These are phyloP conservation scores for Polyporus arcularius DNA, from an alignment of 768 basidiomycete genomes.

Conservation along the genomic window DNA sequence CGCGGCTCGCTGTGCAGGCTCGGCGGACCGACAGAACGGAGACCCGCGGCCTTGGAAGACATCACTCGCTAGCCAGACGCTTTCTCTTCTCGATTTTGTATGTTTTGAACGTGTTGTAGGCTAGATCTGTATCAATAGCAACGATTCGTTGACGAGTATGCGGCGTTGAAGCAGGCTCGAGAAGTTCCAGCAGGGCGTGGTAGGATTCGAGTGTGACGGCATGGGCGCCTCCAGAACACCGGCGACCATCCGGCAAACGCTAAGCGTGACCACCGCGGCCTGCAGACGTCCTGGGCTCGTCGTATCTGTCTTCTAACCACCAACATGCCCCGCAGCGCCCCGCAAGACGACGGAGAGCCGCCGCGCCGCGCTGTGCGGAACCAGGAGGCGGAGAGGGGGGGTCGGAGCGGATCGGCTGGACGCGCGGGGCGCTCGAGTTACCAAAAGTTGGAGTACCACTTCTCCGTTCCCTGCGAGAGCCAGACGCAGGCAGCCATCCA, in stretches of 20 bases:
- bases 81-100: no score
- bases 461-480: slow-evolving; percentile 19
- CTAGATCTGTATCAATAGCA: no score
- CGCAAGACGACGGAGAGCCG: not conserved
- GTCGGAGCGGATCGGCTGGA: slow-evolving; percentile 13
- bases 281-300: not conserved
- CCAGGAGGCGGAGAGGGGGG: no score
- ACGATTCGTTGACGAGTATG: no score
- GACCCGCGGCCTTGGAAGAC: not conserved
- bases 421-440: slow-evolving; percentile 4
- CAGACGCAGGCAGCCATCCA: slow-evolving; percentile 2
- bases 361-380: not conserved
- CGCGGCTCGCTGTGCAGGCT: not conserved
- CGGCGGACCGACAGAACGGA: slow-evolving; percentile 11
- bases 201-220: not conserved
- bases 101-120: no score
- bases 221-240: not conserved
- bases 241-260: not conserved
- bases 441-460: slow-evolving; percentile 17
- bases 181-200: no score
- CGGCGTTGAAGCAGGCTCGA: no score
- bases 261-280: not conserved
- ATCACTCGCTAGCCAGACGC: not conserved
- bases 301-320: not conserved
- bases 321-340: not conserved